phyloP scores from a whole-genome alignment of 805 yeast species.

The Hanseniaspora hatyaiensis region DNA sequence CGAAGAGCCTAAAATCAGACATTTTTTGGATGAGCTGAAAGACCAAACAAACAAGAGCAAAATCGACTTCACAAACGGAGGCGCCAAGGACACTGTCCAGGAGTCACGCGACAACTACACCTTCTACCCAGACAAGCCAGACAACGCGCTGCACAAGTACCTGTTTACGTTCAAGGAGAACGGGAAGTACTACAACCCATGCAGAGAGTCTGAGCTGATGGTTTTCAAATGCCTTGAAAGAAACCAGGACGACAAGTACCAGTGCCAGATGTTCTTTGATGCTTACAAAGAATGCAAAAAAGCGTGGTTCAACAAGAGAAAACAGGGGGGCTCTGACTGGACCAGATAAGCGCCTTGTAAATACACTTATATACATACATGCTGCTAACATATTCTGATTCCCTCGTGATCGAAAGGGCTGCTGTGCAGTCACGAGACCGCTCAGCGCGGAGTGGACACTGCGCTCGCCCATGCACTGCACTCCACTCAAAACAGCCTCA shows the following conservation, averaged over 20 bases:
- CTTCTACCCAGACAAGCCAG: slow-evolving; percentile 73
- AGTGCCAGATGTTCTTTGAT: slow-evolving; percentile 71
- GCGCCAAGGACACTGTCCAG: not conserved
- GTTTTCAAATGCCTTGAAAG: slow-evolving; percentile 72
- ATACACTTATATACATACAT: not conserved
- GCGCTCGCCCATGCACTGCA: too few relatives aligned
- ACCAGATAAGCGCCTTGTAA: slow-evolving; percentile 15
- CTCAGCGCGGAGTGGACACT: too few relatives aligned
- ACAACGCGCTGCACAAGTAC: slow-evolving; percentile 53
- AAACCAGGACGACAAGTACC: slow-evolving; percentile 57
- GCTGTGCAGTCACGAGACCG: too few relatives aligned
- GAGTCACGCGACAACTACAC: slow-evolving; percentile 21
- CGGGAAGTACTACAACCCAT: slow-evolving; percentile 82
- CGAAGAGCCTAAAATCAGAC: slow-evolving; percentile 2
- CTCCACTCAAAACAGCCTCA: too few relatives aligned
- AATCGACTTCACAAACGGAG: slow-evolving; percentile 23
- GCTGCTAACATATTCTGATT: not conserved
- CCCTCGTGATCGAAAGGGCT: too few relatives aligned
- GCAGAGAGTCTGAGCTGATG: slow-evolving; percentile 80
- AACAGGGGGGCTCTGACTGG: slow-evolving; percentile 28
- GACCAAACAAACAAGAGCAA: slow-evolving; percentile 18
- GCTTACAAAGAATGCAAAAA: slow-evolving; percentile 88
- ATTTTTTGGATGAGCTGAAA: slow-evolving; percentile 13
- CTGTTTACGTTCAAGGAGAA: slow-evolving; percentile 65
- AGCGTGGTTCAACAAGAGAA: slow-evolving; percentile 46